Percentiles rank a stretch among this genome's conserved stretches.
phyloP scores from a whole-genome alignment of 805 yeast genomes.

The Cyberlindnera sargentensis region DNA sequence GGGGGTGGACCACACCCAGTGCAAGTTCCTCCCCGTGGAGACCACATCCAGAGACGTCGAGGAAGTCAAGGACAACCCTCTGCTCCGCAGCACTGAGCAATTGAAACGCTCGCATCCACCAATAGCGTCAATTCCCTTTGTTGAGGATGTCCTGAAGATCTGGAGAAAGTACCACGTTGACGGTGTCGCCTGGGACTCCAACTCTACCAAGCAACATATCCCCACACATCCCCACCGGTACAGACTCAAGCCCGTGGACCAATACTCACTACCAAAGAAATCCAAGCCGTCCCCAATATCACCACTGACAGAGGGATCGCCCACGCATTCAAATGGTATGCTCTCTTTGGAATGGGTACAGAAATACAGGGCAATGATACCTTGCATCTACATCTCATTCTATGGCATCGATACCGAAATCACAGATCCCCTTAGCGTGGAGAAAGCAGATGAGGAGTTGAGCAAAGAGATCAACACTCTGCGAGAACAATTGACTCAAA shows the following conservation, averaged over 20 bases:
- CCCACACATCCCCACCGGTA: constrained; percentile 21
- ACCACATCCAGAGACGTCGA: constrained; percentile 1
- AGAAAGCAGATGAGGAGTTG: constrained; percentile 26
- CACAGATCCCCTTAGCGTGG: constrained; percentile 17
- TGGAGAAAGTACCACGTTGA: constrained; percentile 25
- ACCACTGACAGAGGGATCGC: constrained; percentile 7
- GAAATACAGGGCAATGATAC: constrained; percentile 42
- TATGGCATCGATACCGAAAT: constrained; percentile 32
- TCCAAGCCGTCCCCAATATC: constrained; percentile 6
- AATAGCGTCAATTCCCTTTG: constrained; percentile 4
- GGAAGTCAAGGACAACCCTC: constrained; percentile 1
- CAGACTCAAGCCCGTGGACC: constrained; percentile 27
- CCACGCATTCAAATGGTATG: constrained; percentile 28
- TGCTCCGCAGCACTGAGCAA: constrained; percentile 2
- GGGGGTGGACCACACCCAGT: constrained; percentile 27
- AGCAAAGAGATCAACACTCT: constrained; percentile 30
- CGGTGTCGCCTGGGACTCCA: constrained; percentile 22
- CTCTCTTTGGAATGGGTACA: constrained; percentile 45
- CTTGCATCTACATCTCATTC: constrained; percentile 40
- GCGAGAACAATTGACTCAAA: constrained; percentile 25
- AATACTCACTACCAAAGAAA: constrained; percentile 19
- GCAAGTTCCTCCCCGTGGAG: constrained; percentile 7
- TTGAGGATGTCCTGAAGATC: constrained; percentile 23
- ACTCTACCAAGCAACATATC: constrained; percentile 17
- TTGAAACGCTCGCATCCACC: constrained; percentile 10